phyloP scores from a whole-genome alignment of 1,284 basidiomycete genomes.

The Ustilago shanxiensis region DNA sequence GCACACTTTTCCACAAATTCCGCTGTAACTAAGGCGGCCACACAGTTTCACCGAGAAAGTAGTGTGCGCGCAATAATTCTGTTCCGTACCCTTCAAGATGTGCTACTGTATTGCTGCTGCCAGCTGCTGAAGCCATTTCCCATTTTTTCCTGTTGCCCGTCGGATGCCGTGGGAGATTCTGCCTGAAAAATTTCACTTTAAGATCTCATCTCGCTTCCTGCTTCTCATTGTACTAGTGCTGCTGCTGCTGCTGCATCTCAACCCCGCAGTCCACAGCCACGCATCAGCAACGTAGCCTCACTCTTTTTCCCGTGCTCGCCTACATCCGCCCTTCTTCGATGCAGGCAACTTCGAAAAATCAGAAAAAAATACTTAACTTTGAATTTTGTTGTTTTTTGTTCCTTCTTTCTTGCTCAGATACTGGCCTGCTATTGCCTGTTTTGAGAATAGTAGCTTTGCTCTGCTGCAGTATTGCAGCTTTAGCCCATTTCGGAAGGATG shows the following conservation, averaged over 20 bases:
- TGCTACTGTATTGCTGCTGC: not conserved
- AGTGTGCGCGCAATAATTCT: not conserved
- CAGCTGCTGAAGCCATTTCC: no score
- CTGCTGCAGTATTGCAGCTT: no score
- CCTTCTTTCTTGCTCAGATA: not conserved
- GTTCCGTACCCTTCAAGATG: not conserved
- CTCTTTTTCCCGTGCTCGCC: conserved; percentile 6
- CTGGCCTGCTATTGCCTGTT: not conserved
- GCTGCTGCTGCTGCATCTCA: not conserved
- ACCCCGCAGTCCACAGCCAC: conserved; percentile 9
- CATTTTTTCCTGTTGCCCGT: not conserved
- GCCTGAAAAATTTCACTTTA: not conserved
- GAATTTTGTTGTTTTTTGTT: not conserved
- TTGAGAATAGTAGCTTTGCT: no score
- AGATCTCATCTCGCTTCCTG: not conserved
- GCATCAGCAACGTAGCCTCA: not conserved
- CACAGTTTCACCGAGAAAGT: not conserved
- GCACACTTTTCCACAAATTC: not conserved
- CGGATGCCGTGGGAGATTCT: not conserved
- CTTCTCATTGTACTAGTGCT: no score
- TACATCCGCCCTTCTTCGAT: no score
- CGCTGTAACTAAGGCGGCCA: no score
- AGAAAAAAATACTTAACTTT: no score
- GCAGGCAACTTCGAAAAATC: not conserved
- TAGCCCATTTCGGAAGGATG: not conserved